Conservation (phyloP, 352 stramenopile genomes). For the Saprolegnia parasitica region DNA sequence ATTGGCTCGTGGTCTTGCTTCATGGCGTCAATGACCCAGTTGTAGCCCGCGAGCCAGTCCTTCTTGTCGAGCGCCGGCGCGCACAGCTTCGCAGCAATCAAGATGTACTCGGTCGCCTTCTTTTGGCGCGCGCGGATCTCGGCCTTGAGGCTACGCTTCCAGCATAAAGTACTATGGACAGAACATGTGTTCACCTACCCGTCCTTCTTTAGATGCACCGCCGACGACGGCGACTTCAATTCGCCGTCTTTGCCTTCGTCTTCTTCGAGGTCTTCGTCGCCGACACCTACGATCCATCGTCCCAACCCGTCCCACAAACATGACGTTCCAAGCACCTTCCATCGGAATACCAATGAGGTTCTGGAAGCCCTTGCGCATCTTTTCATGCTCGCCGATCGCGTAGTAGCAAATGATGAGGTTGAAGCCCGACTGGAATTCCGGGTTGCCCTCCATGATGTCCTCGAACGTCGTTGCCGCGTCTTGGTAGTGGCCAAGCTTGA, state of each 20-base stretch:
- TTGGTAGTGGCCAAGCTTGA: conserved; percentile 91
- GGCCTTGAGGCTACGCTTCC: conserved; percentile 65
- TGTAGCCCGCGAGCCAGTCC: conserved; percentile 89
- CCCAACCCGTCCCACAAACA: background rate
- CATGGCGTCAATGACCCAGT: conserved; percentile 91
- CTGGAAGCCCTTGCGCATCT: conserved; percentile 90
- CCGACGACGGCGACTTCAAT: conserved; percentile 48
- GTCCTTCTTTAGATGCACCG: conserved; percentile 26
- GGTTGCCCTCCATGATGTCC: conserved; percentile 89
- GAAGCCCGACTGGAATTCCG: conserved; percentile 95
- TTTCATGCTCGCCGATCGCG: conserved; percentile 92
- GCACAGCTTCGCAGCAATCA: conserved; percentile 92
- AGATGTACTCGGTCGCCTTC: conserved; percentile 87
- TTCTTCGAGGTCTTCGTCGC: conserved; percentile 75
- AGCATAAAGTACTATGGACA: conserved; percentile 43
- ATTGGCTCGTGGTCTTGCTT: conserved; percentile 89
- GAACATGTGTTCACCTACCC: background rate
- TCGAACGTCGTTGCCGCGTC: conserved; percentile 94
- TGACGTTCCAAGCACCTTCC: conserved; percentile 36
- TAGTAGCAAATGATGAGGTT: conserved; percentile 98
- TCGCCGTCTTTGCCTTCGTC: conserved; percentile 51
- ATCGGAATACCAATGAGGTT: conserved; percentile 90
- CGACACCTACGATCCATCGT: conserved; percentile 28
- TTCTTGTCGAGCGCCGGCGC: conserved; percentile 90
- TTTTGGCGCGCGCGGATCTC: conserved; percentile 72